A percentile compares a stretch with the other conserved stretches of the same genome.
Evolutionary conservation across 768 basidiomycete genomes (phyloP).

Genomic region (Boletus pseudopeckii): DNA sequence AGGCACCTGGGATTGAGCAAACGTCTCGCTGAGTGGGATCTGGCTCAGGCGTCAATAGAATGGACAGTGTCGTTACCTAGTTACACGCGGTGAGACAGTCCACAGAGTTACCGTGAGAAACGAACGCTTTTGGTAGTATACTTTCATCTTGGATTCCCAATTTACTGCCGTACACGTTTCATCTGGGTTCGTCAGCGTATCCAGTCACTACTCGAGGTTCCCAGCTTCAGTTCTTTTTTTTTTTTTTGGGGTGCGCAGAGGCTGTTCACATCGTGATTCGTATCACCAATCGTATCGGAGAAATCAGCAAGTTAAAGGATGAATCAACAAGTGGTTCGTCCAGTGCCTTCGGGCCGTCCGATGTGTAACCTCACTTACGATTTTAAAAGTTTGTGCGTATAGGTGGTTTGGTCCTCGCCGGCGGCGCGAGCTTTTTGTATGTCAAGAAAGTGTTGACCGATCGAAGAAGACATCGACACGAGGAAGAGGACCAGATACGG

Average conservation of each 20-base stretch:
- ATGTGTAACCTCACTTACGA: background rate
- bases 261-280: background rate
- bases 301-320: background rate
- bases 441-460: conserved; percentile 28
- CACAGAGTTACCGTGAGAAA: conserved; percentile 9
- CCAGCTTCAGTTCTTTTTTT: conserved; percentile 8
- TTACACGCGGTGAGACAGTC: no score
- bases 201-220: conserved; percentile 1
- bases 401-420: conserved; percentile 28
- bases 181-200: background rate
- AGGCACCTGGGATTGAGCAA: no score
- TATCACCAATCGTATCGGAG: background rate
- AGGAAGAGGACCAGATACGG: conserved; percentile 14
- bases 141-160: no score
- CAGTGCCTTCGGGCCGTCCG: background rate
- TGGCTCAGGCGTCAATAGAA: no score
- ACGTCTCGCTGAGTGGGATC: no score
- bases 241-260: conserved; percentile 10
- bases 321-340: conserved; percentile 19
- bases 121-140: background rate
- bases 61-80: no score
- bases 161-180: conserved; percentile 8
- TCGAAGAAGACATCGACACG: conserved; percentile 23
- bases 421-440: conserved; percentile 30
- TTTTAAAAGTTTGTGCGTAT: conserved; percentile 21